These are phyloP conservation scores for Kodamaea hsintzibuensis DNA, from an alignment of 805 yeast species.

Conservation along the genomic window DNA sequence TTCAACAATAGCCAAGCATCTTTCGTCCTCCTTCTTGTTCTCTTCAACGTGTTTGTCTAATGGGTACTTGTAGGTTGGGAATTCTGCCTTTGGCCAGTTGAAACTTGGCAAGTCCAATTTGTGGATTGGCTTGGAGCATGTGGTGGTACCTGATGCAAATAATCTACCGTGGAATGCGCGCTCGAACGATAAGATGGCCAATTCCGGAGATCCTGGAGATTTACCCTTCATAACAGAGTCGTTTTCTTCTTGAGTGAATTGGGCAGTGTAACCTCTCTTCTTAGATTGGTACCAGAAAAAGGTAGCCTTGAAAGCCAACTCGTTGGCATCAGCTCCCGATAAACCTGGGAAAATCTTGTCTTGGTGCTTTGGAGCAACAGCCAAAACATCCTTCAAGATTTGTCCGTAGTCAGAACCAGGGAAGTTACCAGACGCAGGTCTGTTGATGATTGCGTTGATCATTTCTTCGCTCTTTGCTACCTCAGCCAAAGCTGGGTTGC, in stretches of 20 bases:
- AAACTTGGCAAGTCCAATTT: conserved; percentile 91
- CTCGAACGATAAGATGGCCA: conserved; percentile 83
- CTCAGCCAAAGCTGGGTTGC: conserved; percentile 72
- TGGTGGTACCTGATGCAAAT: conserved; percentile 87
- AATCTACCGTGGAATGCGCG: conserved; percentile 94
- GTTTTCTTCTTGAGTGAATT: conserved; percentile 69
- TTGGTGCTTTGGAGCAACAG: conserved; percentile 79
- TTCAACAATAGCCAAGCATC: conserved; percentile 79
- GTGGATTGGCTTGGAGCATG: conserved; percentile 94
- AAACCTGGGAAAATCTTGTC: conserved; percentile 75
- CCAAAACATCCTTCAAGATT: conserved; percentile 48
- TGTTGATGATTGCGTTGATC: conserved; percentile 72
- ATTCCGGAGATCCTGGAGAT: conserved; percentile 86
- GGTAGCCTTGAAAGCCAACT: conserved; percentile 86
- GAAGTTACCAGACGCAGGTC: conserved; percentile 73
- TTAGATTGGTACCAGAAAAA: conserved; percentile 75
- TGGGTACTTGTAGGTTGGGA: conserved; percentile 84
- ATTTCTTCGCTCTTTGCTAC: conserved; percentile 69
- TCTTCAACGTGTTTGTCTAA: conserved; percentile 61
- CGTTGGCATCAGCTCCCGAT: conserved; percentile 88
- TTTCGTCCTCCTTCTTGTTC: conserved; percentile 75
- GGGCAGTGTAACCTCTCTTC: conserved; percentile 62
- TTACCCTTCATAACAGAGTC: conserved; percentile 73
- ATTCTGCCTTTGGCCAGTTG: conserved; percentile 96
- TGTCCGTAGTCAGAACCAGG: conserved; percentile 62